Percentiles rank a stretch among this genome's conserved stretches.
Evolutionary conservation across 371 early-diverging fungal genomes (phyloP).

Genomic region (Rhizopus sp.): DNA sequence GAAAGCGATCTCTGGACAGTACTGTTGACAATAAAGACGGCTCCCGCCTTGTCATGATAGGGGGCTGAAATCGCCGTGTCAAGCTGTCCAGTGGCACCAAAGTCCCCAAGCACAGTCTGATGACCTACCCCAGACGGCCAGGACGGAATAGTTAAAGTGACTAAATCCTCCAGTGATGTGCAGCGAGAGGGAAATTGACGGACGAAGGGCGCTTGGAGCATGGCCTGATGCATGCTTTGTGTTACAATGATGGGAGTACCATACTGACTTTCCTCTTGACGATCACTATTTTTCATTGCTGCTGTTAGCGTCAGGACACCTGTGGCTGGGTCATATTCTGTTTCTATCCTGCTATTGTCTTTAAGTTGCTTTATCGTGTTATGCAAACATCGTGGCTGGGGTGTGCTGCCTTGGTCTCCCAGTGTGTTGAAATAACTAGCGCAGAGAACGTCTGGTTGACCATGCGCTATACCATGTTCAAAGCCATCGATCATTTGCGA

Average conservation of each 20-base stretch:
- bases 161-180: not conserved
- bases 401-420: not conserved
- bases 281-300: not conserved
- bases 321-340: slow-evolving; percentile 15
- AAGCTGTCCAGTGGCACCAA: slow-evolving; percentile 58
- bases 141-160: slow-evolving; percentile 47
- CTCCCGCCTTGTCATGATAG: slow-evolving; percentile 62
- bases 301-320: slow-evolving; percentile 23
- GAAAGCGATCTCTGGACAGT: slow-evolving; percentile 1
- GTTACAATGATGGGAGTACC: not conserved
- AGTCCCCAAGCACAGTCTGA: slow-evolving; percentile 67
- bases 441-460: slow-evolving; percentile 27
- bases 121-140: slow-evolving; percentile 70
- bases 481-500: slow-evolving; percentile 52
- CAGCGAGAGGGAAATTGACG: slow-evolving; percentile 4
- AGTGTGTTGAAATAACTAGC: slow-evolving; percentile 34
- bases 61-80: slow-evolving; percentile 80
- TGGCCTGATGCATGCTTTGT: not conserved
- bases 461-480: slow-evolving; percentile 35
- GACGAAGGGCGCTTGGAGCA: not conserved
- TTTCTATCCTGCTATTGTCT: slow-evolving; percentile 2
- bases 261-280: not conserved
- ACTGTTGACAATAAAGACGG: slow-evolving; percentile 57
- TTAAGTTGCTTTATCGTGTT: not conserved
- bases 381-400: not conserved